phyloP scores from a whole-genome alignment of 73 alveolate species.

The Stentor roeselii region DNA sequence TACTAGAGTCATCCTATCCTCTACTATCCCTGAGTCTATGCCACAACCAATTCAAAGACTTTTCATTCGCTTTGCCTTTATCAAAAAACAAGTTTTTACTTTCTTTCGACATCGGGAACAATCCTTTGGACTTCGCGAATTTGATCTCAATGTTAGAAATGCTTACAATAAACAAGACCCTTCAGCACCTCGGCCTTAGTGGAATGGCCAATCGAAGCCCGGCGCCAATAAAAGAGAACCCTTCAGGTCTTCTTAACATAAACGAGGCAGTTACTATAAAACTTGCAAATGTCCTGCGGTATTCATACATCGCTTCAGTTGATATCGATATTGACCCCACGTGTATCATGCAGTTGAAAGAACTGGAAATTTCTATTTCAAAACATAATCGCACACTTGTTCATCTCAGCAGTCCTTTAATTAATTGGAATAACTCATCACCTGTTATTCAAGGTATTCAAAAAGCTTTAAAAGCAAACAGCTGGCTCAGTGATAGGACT shows the following conservation, averaged over 20 bases:
- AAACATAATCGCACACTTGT: not conserved
- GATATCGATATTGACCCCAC: slow-evolving; percentile 3
- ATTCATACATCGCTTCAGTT: not conserved
- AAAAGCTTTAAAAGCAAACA: not conserved
- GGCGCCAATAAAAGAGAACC: slow-evolving; percentile 20
- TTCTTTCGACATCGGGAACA: not conserved
- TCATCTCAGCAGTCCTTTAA: not conserved
- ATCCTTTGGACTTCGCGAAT: not conserved
- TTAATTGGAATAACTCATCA: not conserved
- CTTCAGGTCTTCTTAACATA: not conserved
- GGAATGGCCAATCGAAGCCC: not conserved
- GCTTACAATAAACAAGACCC: not conserved
- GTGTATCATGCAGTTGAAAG: not conserved
- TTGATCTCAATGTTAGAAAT: not conserved
- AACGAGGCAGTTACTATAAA: not conserved
- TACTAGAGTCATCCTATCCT: not conserved
- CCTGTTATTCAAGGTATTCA: not conserved
- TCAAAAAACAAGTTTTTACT: not conserved
- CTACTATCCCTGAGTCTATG: not conserved
- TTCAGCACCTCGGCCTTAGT: not conserved
- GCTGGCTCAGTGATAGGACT: not conserved
- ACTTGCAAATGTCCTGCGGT: slow-evolving; percentile 16
- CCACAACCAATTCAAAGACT: slow-evolving; percentile 9
- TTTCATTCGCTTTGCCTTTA: not conserved
- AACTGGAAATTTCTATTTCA: not conserved